Percentiles rank a stretch among this genome's conserved stretches.
Evolutionary conservation across 768 basidiomycete genomes (phyloP).

Genomic region (Auricularia sp.): DNA sequence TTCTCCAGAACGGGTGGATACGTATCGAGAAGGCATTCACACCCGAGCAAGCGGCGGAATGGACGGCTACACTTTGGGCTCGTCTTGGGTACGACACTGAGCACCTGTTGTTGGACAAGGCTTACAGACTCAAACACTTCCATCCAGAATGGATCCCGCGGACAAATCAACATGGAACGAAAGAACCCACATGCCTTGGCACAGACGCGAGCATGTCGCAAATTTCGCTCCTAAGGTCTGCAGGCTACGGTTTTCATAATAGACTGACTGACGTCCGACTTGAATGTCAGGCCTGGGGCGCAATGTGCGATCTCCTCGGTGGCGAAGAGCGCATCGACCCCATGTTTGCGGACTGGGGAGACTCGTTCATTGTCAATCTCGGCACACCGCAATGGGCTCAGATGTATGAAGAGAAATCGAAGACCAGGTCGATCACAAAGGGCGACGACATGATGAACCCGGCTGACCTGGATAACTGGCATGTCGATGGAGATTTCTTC

Average conservation of each 20-base stretch:
- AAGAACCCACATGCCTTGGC: constrained; percentile 43
- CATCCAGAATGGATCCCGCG: constrained; percentile 27
- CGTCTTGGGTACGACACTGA: constrained; percentile 27
- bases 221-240: constrained; percentile 43
- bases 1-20: constrained; percentile 47
- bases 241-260: not conserved
- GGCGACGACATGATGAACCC: constrained; percentile 22
- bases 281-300: constrained; percentile 40
- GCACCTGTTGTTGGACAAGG: not conserved
- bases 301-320: constrained; percentile 45
- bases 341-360: constrained; percentile 38
- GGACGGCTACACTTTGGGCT: constrained; percentile 42
- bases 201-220: constrained; percentile 35
- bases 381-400: constrained; percentile 32
- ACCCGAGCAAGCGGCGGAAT: constrained; percentile 39
- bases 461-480: constrained; percentile 50
- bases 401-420: not conserved
- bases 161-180: constrained; percentile 46
- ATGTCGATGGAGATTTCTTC: constrained; percentile 22
- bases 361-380: constrained; percentile 58
- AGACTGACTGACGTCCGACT: not conserved
- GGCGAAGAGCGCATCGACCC: constrained; percentile 49
- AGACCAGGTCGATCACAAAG: not conserved
- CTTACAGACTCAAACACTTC: too few species aligned
- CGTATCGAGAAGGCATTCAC: constrained; percentile 45